A percentile compares a stretch with the other conserved stretches of the same genome.
phyloP scores from a whole-genome alignment of 139 green algal genomes.

The Chlorokybus atmophyticus region DNA sequence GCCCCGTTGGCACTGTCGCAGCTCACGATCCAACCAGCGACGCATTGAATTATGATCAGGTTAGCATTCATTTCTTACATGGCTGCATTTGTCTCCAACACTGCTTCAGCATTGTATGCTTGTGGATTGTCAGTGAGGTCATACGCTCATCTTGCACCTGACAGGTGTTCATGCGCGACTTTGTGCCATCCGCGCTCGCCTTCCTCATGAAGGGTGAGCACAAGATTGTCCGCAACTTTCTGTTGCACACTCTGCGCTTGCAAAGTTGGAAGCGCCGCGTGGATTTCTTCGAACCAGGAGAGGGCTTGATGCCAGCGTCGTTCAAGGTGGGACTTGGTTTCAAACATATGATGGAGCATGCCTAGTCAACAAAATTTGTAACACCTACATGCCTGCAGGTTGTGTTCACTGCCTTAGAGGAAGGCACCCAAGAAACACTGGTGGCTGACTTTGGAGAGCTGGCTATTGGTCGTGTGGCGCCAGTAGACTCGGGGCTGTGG shows the following conservation, averaged over 20 bases:
- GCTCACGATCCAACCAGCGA: constrained; percentile 10
- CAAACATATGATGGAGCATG: no score
- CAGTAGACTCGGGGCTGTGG: constrained; percentile 20
- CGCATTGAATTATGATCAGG: constrained; percentile 22
- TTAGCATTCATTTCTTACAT: neutral
- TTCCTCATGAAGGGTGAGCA: constrained; percentile 20
- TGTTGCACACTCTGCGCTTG: constrained; percentile 13
- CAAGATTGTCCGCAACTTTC: constrained; percentile 28
- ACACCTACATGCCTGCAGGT: no score
- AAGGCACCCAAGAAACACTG: no score
- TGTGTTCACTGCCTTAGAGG: no score
- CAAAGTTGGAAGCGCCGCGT: constrained; percentile 24
- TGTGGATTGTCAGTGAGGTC: no score
- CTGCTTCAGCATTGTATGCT: no score
- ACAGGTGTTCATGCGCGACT: constrained; percentile 30
- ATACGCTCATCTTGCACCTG: no score
- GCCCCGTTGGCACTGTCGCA: constrained; percentile 16
- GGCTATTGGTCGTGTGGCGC: constrained; percentile 17
- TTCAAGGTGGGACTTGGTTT: no score
- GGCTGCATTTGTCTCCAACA: no score
- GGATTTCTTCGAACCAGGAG: constrained; percentile 24
- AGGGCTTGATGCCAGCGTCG: constrained; percentile 26
- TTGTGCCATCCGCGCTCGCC: constrained; percentile 18
- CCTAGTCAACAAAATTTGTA: no score
- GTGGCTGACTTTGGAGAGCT: constrained; percentile 28